Base-by-base conservation (phyloP, 2,329 filamentous ascomycete genomes). In the Coniochaeta pulveracea region DNA sequence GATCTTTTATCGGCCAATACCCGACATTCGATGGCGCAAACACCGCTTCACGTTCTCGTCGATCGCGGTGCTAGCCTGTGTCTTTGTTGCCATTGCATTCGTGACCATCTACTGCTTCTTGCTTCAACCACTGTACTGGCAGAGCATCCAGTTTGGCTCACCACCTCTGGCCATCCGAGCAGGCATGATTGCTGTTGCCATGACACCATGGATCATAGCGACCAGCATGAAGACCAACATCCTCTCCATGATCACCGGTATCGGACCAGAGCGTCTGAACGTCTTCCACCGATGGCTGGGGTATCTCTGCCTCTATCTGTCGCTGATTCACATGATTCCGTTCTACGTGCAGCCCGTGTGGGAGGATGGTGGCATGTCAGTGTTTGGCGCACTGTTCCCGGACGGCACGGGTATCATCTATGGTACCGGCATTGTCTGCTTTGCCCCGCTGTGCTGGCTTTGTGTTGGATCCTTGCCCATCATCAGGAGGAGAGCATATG, bases 241-340 rank as follows among this genome's bases (percentile, higher is more conserved):
- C 19, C 70, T 96, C 35, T 80, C 82, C 1, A 58, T 88, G 36
- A 58, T 95, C 37, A 94, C 88, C 4, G 89, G 89, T 10, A 89
- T 96, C 43, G 85, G 86, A 3, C 88, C 91, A 23, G 89, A 96
- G 52, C 71, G 89, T 31, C 69, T 96, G 33, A 95, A 94, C 45
- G 88, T 95, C 19, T 70, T 95, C 38, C 89, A 96, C 57, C 76
- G 89, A 46, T 96, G 88, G 88, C 76, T 82, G 6, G 85, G 81
- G 18, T 94, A 94, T 51, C 60, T 95, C 9, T 91, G 82, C 48
- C 64, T 94, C 2, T 79, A 93, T 40, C 63, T 95, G 37, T 79
- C 83, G 18, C 63, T 95, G 35, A 68, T 94, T 12, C 89, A 96
- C 50, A 84, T 79, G 14, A 64, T 94, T 11, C 89, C 89, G 0